Percentiles rank a stretch among this genome's conserved stretches.
These are phyloP conservation scores for Podospora pseudocomata DNA, from an alignment of 495 filamentous ascomycete genomes.

Conservation along the genomic window DNA sequence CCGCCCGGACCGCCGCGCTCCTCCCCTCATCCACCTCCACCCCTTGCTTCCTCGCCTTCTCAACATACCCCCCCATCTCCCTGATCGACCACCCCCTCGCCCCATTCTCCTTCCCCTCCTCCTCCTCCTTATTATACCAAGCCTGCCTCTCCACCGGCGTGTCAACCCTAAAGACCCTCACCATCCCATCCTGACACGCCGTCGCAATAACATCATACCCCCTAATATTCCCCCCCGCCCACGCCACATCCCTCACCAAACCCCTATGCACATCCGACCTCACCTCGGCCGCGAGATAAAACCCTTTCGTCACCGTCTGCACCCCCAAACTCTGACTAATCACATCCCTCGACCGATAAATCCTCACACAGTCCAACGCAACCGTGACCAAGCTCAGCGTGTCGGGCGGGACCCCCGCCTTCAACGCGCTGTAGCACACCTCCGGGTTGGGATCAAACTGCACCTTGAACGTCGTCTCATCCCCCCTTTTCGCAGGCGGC, in stretches of 20 bases:
- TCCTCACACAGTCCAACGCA: slow-evolving; percentile 71
- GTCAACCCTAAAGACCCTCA: slow-evolving; percentile 75
- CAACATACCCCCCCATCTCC: slow-evolving; percentile 32
- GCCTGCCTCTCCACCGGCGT: not conserved
- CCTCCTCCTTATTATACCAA: not conserved
- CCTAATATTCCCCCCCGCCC: slow-evolving; percentile 82
- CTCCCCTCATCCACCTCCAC: not conserved
- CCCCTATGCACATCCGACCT: slow-evolving; percentile 54
- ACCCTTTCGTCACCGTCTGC: slow-evolving; percentile 52
- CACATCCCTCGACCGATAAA: slow-evolving; percentile 69
- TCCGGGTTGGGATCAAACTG: slow-evolving; percentile 80
- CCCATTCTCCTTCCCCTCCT: slow-evolving; percentile 12
- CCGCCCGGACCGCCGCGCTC: slow-evolving; percentile 26
- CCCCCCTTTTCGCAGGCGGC: slow-evolving; percentile 50
- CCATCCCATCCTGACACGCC: slow-evolving; percentile 82
- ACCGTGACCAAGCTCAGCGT: slow-evolving; percentile 75
- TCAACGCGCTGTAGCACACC: slow-evolving; percentile 69
- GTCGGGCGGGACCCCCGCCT: slow-evolving; percentile 71
- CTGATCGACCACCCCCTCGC: slow-evolving; percentile 25
- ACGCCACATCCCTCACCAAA: slow-evolving; percentile 85
- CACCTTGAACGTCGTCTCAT: slow-evolving; percentile 81
- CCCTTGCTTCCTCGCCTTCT: slow-evolving; percentile 26
- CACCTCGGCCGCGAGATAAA: slow-evolving; percentile 77
- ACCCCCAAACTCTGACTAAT: slow-evolving; percentile 51
- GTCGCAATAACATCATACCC: slow-evolving; percentile 90